phyloP scores from a whole-genome alignment of 2,329 filamentous ascomycete genomes.

The Hypoxylon sp. region DNA sequence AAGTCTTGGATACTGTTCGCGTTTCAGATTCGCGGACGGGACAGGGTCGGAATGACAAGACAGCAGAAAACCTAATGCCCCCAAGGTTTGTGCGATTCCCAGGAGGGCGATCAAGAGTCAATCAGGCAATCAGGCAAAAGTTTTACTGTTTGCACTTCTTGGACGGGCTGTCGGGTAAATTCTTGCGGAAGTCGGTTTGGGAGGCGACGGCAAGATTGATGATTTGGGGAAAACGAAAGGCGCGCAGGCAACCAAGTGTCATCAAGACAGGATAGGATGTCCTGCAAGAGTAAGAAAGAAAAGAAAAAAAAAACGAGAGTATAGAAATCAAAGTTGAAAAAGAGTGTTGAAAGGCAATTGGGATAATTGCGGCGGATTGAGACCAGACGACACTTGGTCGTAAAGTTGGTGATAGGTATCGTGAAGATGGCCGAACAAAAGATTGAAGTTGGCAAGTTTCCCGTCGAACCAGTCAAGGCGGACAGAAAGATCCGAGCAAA shows the following conservation, averaged over 20 bases:
- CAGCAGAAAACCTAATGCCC: conserved; percentile 46
- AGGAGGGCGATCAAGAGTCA: conserved; percentile 56
- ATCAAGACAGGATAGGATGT: conserved; percentile 48
- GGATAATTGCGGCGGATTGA: conserved; percentile 24
- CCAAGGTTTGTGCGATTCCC: conserved; percentile 48
- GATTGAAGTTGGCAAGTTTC: conserved; percentile 32
- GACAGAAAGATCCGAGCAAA: conserved; percentile 29
- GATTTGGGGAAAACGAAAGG: conserved; percentile 41
- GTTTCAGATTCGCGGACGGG: conserved; percentile 58
- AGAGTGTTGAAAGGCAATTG: conserved; percentile 42
- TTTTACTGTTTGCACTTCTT: conserved; percentile 40
- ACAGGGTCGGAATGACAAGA: conserved; percentile 49
- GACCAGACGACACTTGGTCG: conserved; percentile 42
- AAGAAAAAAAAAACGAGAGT: conserved; percentile 42
- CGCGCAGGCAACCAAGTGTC: conserved; percentile 41
- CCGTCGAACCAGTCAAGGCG: conserved; percentile 33
- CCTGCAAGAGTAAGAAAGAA: conserved; percentile 31
- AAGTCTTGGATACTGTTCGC: conserved; percentile 51
- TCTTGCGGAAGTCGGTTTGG: conserved; percentile 21
- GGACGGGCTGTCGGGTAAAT: conserved; percentile 25
- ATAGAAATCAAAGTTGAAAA: conserved; percentile 40
- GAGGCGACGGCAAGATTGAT: conserved; percentile 32
- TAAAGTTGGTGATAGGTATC: conserved; percentile 22
- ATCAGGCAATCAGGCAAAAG: conserved; percentile 56
- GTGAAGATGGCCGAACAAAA: conserved; percentile 31